Percentiles rank a stretch among this genome's conserved stretches.
Evolutionary conservation across 768 basidiomycete genomes (phyloP).

Genomic region (Calocybe cyanea): DNA sequence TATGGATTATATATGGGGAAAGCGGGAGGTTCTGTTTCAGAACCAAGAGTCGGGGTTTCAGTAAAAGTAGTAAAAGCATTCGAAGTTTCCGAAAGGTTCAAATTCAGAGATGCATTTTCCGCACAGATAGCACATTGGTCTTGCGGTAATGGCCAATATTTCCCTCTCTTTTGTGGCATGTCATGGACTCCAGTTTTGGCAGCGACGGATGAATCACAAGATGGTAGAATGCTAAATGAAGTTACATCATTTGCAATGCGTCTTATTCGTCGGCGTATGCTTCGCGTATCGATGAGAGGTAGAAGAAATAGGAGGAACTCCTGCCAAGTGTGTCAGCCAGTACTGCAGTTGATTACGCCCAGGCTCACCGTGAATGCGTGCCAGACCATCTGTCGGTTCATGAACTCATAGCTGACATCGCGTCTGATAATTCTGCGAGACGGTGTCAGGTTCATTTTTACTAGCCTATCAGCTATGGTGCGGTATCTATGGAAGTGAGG

Average conservation of each 20-base stretch:
- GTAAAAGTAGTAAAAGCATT: constrained; percentile 42
- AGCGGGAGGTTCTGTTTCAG: constrained; percentile 42
- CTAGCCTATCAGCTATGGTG: constrained; percentile 73
- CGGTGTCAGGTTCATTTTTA: constrained; percentile 72
- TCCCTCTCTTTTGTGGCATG: constrained; percentile 41
- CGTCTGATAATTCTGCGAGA: constrained; percentile 64
- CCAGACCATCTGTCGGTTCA: constrained; percentile 99
- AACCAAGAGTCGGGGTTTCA: constrained; percentile 17
- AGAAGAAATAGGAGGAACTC: constrained; percentile 93
- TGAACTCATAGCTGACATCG: constrained; percentile 96
- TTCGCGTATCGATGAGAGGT: constrained; percentile 73
- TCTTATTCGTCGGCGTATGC: constrained; percentile 54
- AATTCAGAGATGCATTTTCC: constrained; percentile 63
- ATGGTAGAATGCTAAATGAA: constrained; percentile 25
- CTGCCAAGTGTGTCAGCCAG: constrained; percentile 37
- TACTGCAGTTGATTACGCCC: background rate
- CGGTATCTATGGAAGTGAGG: constrained; percentile 62
- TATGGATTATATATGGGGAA: constrained; percentile 81
- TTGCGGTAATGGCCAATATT: constrained; percentile 62
- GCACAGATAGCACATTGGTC: constrained; percentile 91
- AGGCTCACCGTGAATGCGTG: constrained; percentile 88
- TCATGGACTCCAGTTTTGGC: background rate
- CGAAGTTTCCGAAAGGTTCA: constrained; percentile 50
- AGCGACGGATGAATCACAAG: constrained; percentile 10
- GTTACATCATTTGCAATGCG: constrained; percentile 31